phyloP scores from a whole-genome alignment of 2,329 filamentous ascomycete genomes.

The Aspergillus viridinutans region DNA sequence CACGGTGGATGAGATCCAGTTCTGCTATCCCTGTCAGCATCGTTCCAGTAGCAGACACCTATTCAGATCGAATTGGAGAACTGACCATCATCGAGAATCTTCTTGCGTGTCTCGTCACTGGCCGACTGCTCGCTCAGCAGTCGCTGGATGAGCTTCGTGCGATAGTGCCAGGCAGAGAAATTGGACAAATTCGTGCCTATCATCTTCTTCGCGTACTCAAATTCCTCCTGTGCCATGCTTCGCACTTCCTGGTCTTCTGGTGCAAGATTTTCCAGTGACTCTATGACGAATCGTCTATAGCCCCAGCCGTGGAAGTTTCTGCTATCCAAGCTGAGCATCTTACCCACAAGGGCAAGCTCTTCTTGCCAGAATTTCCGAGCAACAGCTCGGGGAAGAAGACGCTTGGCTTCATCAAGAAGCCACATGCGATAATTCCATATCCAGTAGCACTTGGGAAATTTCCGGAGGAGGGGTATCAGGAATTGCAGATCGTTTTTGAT shows the following conservation, averaged over 20 bases:
- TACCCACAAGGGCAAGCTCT: slow-evolving; percentile 75
- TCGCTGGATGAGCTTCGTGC: slow-evolving; percentile 75
- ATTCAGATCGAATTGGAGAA: not conserved
- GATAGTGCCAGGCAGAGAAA: slow-evolving; percentile 94
- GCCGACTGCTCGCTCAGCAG: slow-evolving; percentile 69
- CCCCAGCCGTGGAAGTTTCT: slow-evolving; percentile 97
- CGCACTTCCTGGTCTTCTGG: slow-evolving; percentile 37
- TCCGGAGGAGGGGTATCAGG: slow-evolving; percentile 75
- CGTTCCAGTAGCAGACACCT: not conserved
- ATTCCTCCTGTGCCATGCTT: slow-evolving; percentile 74
- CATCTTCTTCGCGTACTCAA: slow-evolving; percentile 87
- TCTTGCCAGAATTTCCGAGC: slow-evolving; percentile 72
- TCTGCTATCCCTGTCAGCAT: slow-evolving; percentile 47
- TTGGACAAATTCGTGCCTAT: slow-evolving; percentile 82
- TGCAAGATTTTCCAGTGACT: slow-evolving; percentile 62
- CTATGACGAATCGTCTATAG: slow-evolving; percentile 75
- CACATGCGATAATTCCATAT: slow-evolving; percentile 96
- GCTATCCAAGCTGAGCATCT: slow-evolving; percentile 82
- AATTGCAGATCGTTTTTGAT: slow-evolving; percentile 74
- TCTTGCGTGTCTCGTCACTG: slow-evolving; percentile 57
- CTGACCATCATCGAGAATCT: slow-evolving; percentile 68
- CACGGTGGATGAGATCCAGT: slow-evolving; percentile 68
- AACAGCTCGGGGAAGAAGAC: slow-evolving; percentile 52
- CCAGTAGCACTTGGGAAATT: slow-evolving; percentile 97
- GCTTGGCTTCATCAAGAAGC: slow-evolving; percentile 69